phyloP scores from a whole-genome alignment of 2,329 filamentous ascomycete genomes.

The Calycina herbarum region DNA sequence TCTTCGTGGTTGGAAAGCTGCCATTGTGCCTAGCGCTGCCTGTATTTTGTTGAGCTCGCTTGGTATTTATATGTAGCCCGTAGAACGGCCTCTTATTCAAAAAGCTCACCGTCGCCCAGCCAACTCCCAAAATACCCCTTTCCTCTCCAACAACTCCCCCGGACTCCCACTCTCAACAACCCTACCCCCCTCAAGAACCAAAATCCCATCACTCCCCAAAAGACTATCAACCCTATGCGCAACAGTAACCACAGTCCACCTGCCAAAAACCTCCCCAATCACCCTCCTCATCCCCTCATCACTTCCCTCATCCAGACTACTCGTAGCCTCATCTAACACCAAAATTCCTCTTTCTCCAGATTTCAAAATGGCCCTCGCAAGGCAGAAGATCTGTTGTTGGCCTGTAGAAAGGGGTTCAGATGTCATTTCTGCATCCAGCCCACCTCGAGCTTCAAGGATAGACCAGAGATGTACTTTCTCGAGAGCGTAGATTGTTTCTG shows the following conservation, averaged over 20 bases:
- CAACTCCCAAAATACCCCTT: not conserved
- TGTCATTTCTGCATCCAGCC: conserved; percentile 39
- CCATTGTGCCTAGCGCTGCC: too few relatives aligned
- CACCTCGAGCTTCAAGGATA: conserved; percentile 15
- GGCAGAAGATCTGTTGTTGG: conserved; percentile 49
- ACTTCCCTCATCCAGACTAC: conserved; percentile 54
- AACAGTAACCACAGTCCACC: conserved; percentile 47
- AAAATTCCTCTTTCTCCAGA: conserved; percentile 42
- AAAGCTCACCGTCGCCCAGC: too few relatives aligned
- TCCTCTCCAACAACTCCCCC: conserved; percentile 62
- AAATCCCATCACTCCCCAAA: conserved; percentile 45
- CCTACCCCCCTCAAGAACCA: conserved; percentile 45
- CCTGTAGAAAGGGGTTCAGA: conserved; percentile 64
- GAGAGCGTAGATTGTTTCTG: conserved; percentile 29
- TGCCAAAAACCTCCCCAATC: conserved; percentile 49
- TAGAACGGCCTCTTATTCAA: too few relatives aligned
- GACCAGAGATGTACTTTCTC: conserved; percentile 40
- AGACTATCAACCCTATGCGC: conserved; percentile 39
- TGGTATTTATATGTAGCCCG: too few relatives aligned
- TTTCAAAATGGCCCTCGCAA: conserved; percentile 58
- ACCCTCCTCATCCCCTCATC: conserved; percentile 50
- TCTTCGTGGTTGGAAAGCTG: too few relatives aligned
- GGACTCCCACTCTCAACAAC: conserved; percentile 88
- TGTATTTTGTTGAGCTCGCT: too few relatives aligned
- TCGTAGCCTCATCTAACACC: conserved; percentile 45